Evolutionary conservation across 768 basidiomycete species (phyloP), one percentile per base, ranked within the genome.

Genomic region (Exsudoporus frostii): DNA sequence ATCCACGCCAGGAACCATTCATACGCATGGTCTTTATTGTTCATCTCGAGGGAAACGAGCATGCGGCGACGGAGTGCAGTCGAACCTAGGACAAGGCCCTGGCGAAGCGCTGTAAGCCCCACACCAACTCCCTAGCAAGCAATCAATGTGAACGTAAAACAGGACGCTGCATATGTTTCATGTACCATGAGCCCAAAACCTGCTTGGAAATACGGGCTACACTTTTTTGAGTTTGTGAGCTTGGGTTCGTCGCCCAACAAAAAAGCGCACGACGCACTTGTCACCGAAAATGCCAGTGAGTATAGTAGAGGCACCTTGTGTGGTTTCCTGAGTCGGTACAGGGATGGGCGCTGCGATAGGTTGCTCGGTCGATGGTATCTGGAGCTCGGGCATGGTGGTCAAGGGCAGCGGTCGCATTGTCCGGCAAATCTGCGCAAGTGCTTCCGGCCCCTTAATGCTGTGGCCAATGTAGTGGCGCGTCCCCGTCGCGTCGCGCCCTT

Each of bases 1-100:
- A 98, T 91, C 96, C 97, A 99, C 45, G 87, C 77, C 38, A 99
- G 83, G 70, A 98, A 95, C 94, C 97, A 98, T 42, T 92, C 88
- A 69, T 98, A 98, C 9, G 95, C 79, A 34, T 82, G 87, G 70
- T 99, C 97, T 65, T 92, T 94, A 67, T 94, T 96, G 56, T 90
- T 92, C 61, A 99, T 92, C 74, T 99, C 97, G 48, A 98, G 81
- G 14, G 92, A 87, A 34, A 98, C 94, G 48, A 98, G 85, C 77
- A 99, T 80, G 37, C 96, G 84, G 30, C 97, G 80, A 45, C 88
- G 92, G 48, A 95, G 83, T 37, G 90, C 80, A 7, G 80, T 83
- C 6, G 88, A 80, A 25, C 84, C 88, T 19, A 90, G 71, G 7
- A 86, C 77, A 8, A 84, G 63, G 46, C 84, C 82, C 68, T 88